A percentile compares a stretch with the other conserved stretches of the same genome.
Evolutionary conservation across 2,329 filamentous ascomycete genomes (phyloP).

Genomic region (Pestalotiopsis fici): DNA sequence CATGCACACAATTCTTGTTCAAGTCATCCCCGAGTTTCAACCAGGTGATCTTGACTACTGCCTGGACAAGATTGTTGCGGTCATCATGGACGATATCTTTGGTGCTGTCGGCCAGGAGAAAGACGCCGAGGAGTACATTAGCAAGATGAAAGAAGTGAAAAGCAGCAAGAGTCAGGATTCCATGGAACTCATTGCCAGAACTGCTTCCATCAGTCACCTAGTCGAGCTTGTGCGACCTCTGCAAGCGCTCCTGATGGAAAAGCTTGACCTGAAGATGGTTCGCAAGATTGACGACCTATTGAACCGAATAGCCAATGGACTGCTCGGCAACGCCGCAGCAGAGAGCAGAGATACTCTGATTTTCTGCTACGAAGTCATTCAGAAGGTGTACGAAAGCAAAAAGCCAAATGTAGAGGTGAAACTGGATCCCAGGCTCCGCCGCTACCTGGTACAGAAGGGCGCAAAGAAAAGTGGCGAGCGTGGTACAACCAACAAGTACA

Average conservation of each 20-base stretch:
- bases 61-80: slow-evolving; percentile 71
- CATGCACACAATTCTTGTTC: slow-evolving; percentile 85
- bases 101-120: slow-evolving; percentile 92
- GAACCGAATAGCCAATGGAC: slow-evolving; percentile 77
- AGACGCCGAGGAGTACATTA: slow-evolving; percentile 93
- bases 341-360: slow-evolving; percentile 81
- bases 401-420: slow-evolving; percentile 53
- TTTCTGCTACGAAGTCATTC: slow-evolving; percentile 93
- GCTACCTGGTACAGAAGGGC: slow-evolving; percentile 80
- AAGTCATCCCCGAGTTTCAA: slow-evolving; percentile 69
- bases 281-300: slow-evolving; percentile 91
- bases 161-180: slow-evolving; percentile 98
- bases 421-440: slow-evolving; percentile 63
- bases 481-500: slow-evolving; percentile 74
- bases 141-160: slow-evolving; percentile 96
- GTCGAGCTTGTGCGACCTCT: slow-evolving; percentile 78
- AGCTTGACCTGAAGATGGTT: slow-evolving; percentile 78
- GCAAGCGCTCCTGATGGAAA: slow-evolving; percentile 77
- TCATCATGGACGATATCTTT: slow-evolving; percentile 98
- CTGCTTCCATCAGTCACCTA: slow-evolving; percentile 73
- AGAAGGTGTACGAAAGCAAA: slow-evolving; percentile 75
- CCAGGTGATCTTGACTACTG: slow-evolving; percentile 91
- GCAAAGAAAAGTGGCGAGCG: slow-evolving; percentile 74
- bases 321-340: slow-evolving; percentile 79
- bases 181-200: slow-evolving; percentile 88